Base-by-base conservation (phyloP, 202 grass and related monocot genomes). In the Carex arenaria region DNA sequence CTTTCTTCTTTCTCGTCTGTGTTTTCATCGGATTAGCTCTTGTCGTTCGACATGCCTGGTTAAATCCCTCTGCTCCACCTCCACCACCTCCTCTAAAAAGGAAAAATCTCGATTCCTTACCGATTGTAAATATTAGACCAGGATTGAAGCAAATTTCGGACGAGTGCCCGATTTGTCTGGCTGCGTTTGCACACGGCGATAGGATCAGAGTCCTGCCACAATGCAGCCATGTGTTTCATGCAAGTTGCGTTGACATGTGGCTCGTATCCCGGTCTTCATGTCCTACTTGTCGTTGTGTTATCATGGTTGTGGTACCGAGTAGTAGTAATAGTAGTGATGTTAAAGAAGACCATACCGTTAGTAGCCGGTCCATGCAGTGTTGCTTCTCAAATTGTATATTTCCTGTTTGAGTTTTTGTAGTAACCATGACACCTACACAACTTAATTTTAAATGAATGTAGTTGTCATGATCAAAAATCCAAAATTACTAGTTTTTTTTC, bases 201-300 rank as follows among this genome's bases (percentile, higher is more conserved):
- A 86, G 55, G 66, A 82, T 93, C 43, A 85, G 93, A 71, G 82
- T 86, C 83, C 83, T 96, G 26, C 93, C 90, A 53, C 61, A 76
- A 22, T 96, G 93, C 89, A 61, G 60, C 26, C 93, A 96, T 65
- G 87, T 84, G 4, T 96, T 96, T 86, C 93, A 96, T 69, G 87
- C 84, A 4, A 86, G 51, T 10, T 96, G 93, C 76, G 87, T 96
- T 67, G 90, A 93, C 87, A 81, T 11, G 11, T 96, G 90, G 93
- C 93, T 96, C 11, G 15, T 79, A 1, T 83, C 89, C 64, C 83
- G 53, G 72, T 88, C 90, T 34, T 89, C 89, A 10, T 96, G 93
- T 76, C 93, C 93, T 0, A 87, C 89, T 45, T 96, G 93, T 86
- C 93, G 90, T 77, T 79, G 61, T 36, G 45, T 80, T 34, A 84